These are phyloP conservation scores for Auricularia auricula-judae DNA, from an alignment of 768 basidiomycete genomes.

Conservation along the genomic window DNA sequence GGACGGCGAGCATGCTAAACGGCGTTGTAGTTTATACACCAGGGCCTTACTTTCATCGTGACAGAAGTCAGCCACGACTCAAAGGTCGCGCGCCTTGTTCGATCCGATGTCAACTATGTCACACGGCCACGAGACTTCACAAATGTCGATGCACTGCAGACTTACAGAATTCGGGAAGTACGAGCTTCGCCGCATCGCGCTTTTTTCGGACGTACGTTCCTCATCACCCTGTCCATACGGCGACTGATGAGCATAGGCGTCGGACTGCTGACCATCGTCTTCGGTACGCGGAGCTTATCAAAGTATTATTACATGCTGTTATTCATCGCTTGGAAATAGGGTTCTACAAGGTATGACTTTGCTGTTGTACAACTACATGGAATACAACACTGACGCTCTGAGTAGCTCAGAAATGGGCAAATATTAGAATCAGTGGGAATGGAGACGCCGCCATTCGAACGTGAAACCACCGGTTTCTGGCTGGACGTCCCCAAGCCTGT, in stretches of 20 bases:
- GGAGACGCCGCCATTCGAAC: conserved; percentile 67
- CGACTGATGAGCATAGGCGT: conserved; percentile 31
- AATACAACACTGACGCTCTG: not conserved
- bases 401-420: conserved; percentile 9
- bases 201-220: conserved; percentile 60
- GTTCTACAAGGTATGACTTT: conserved; percentile 67
- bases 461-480: conserved; percentile 68
- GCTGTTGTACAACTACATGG: too few relatives aligned
- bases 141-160: conserved; percentile 67
- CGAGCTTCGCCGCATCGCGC: conserved; percentile 41
- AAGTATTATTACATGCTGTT: too few relatives aligned
- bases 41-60: conserved; percentile 73
- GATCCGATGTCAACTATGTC: conserved; percentile 75
- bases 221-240: conserved; percentile 1
- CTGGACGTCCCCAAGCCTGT: conserved; percentile 53
- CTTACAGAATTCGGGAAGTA: conserved; percentile 61
- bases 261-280: conserved; percentile 57
- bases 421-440: conserved; percentile 73
- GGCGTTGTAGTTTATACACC: conserved; percentile 64
- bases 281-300: conserved; percentile 35
- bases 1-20: not conserved
- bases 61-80: conserved; percentile 73
- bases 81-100: conserved; percentile 55
- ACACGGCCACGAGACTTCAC: conserved; percentile 62
- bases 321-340: conserved; percentile 27